Evolutionary conservation across 139 green algal genomes (phyloP), one percentile per base, ranked within the genome.

Genomic region (Marvania coccoides): DNA sequence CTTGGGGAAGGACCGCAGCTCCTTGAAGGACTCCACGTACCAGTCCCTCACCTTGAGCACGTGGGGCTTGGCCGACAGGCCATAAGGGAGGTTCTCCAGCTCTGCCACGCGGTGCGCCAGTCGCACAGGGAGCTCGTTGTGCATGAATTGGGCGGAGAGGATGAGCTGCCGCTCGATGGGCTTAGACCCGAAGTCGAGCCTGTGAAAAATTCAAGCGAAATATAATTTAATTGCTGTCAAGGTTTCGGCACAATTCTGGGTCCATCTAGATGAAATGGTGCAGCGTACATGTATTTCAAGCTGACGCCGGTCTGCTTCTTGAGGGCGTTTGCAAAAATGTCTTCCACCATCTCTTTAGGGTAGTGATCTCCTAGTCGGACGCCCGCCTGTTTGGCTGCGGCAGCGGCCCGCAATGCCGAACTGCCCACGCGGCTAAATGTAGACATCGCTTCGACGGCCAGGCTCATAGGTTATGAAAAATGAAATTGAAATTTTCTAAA

Each of bases 1-100:
- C 19, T 70, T 37, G 0, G 81, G 83, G 54, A 97, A 97, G 2
- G 58, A 33, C 3, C 88, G 80, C 42, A 99, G 79, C 47, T 98
- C 94, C 23, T 83, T 80, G 80, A 98, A 99, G 0, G 88, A 96
- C 67, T 98, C 91, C 54, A 98, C 88, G 65, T 99, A 99, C 94
- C 94, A 98, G 72, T 98, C 94, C 1, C 94, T 85, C 30, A 96
- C 93, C 89, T 94, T 96, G 0, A 96, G 58, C 13, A 99, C 87
- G 19, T 84, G 86, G 15, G 76, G 60, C 63, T 96, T 98, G 30
- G 73, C 79, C 14, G 84, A 95, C 19, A 99, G 77, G 5, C 94
- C 94, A 55, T 96, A 95, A 0, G 94, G 94, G 60, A 98, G 70
- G 69, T 97, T 98, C 65, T 99, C 94, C 28, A 99, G 78, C 77